phyloP scores from a whole-genome alignment of 179 eudicot genomes.

The Kewa caespitosa region DNA sequence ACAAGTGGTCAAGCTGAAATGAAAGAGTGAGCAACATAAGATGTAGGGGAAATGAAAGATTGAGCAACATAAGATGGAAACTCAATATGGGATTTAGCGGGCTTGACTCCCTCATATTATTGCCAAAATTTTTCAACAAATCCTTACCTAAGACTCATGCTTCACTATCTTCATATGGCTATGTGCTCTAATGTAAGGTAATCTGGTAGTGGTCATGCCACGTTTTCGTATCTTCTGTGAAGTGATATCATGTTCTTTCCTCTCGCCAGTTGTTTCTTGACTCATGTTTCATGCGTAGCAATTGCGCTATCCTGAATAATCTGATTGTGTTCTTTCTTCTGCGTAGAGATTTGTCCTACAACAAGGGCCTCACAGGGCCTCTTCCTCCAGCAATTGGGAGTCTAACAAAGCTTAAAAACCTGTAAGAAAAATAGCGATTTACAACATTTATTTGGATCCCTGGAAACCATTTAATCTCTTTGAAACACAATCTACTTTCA shows the following conservation, averaged over 20 bases:
- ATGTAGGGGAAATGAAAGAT: too few relatives aligned
- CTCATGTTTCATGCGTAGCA: neutral
- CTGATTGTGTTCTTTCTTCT: constrained; percentile 15
- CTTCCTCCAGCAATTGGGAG: constrained; percentile 51
- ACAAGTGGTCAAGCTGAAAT: too few relatives aligned
- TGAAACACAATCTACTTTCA: neutral
- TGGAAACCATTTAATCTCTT: neutral
- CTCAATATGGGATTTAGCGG: too few relatives aligned
- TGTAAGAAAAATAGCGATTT: constrained; percentile 42
- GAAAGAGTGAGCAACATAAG: too few relatives aligned
- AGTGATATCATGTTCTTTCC: neutral
- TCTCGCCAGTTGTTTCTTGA: neutral
- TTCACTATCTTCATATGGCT: too few relatives aligned
- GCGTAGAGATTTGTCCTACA: constrained; percentile 58
- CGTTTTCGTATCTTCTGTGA: neutral
- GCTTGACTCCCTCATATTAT: too few relatives aligned
- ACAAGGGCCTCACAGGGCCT: constrained; percentile 45
- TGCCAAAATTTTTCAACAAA: too few relatives aligned
- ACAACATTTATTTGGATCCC: neutral
- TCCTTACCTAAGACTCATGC: too few relatives aligned
- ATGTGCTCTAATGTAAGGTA: too few relatives aligned
- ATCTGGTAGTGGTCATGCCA: neutral
- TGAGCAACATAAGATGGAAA: too few relatives aligned
- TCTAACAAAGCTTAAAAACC: constrained; percentile 42
- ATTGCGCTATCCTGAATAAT: neutral